These are phyloP conservation scores for Zygosaccharomyces pseudobailii DNA, from an alignment of 1,139 yeast species.

Conservation along the genomic window DNA sequence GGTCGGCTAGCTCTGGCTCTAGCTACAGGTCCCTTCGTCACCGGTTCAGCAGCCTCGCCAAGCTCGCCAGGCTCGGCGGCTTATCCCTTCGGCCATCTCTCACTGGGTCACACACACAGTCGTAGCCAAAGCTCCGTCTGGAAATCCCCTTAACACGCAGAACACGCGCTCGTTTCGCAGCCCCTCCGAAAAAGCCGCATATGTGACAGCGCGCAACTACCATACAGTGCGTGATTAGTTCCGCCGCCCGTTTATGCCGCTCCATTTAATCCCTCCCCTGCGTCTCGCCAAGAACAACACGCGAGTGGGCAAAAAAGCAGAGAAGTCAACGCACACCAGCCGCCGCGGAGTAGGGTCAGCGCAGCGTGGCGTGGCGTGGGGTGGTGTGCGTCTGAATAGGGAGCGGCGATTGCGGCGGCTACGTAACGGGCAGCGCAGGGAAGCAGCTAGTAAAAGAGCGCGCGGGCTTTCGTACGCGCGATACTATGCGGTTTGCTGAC, in stretches of 20 bases:
- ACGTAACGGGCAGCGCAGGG: no score
- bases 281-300: not conserved
- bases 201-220: not conserved
- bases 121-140: not conserved
- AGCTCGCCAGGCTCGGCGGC: conserved; percentile 40
- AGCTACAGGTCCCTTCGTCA: no score
- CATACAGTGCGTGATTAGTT: not conserved
- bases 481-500: no score
- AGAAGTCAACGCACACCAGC: no score
- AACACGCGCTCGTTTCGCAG: no score
- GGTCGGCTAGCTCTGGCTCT: no score
- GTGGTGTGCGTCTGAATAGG: not conserved
- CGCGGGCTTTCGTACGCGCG: no score
- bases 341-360: no score
- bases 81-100: conserved; percentile 34
- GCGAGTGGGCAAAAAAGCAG: not conserved
- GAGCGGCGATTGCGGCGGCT: no score
- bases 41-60: no score
- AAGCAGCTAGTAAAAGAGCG: no score
- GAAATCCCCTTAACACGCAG: no score
- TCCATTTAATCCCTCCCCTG: not conserved
- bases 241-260: not conserved
- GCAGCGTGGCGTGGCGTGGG: not conserved
- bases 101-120: conserved; percentile 2
- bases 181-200: not conserved